Evolutionary conservation across 2,329 filamentous ascomycete species (phyloP), one percentile per base, ranked within the genome.

Genomic region (Diplodia scrobiculata): DNA sequence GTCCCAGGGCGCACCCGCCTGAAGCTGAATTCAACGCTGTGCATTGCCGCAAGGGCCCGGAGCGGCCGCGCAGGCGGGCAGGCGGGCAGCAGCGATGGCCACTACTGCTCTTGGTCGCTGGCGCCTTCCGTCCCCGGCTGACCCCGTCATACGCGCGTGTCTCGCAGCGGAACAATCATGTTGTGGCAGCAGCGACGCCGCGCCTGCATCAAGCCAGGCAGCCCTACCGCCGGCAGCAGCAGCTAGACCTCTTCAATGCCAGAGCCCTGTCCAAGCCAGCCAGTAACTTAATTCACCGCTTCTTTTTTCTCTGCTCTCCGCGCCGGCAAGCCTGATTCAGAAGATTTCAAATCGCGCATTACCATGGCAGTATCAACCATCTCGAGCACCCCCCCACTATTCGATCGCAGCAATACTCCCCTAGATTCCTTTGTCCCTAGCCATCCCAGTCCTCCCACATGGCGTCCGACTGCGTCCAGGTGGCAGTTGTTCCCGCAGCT

Each of bases 351-450:
- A 54, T 48, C 51, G 17, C 38, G 19, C 51, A 32, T 66, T 36
- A 63, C 14, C 65, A 66, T 66, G 65, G 58, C 65, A 63, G 36
- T 58, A 63, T 60, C 53, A 52, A 58, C 53, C 65, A 38, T 50
- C 50, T 47, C 36, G 13, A 62, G 36, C 34, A 62, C 47, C 14
- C 65, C 19, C 48, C 65, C 65, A 9, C 50, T 66, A 48, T 63
- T 41, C 48, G 55, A 66, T 54, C 65, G 55, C 34, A 66, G 65
- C 65, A 66, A 66, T 54, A 51, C 32, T 36, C 19, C 51, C 52
- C 55, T 60, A 60, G 63, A 66, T 21, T 47, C 63, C 41, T 51
- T 32, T 9, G 34, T 52, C 21, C 17, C 64, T 53, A 36, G 51
- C n/a, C 45, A 50, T 36, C 32, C 14, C 32, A 25, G 38, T n/a